phyloP scores from a whole-genome alignment of 805 yeast genomes.

The Saccharomycopsis fibuligera region DNA sequence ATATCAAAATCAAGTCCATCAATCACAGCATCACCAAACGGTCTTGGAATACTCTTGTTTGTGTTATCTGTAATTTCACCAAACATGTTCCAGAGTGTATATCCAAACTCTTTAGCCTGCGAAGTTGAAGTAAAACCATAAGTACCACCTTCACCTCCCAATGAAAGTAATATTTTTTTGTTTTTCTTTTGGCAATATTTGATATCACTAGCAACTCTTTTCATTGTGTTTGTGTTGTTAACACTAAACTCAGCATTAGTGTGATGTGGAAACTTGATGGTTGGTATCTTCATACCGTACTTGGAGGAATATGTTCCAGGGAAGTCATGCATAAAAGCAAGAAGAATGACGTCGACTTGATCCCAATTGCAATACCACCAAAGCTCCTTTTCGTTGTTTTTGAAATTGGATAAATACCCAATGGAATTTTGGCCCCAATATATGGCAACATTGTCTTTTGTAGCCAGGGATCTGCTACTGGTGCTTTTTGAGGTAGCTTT shows the following conservation, averaged over 20 bases:
- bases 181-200: constrained; percentile 52
- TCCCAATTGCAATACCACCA: constrained; percentile 59
- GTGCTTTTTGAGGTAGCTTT: too few species aligned
- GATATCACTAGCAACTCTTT: constrained; percentile 49
- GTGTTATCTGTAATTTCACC: constrained; percentile 28
- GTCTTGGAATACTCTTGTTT: constrained; percentile 22
- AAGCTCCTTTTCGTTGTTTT: constrained; percentile 30
- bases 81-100: constrained; percentile 45
- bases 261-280: constrained; percentile 26
- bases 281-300: constrained; percentile 14
- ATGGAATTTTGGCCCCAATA: constrained; percentile 89
- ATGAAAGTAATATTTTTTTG: constrained; percentile 58
- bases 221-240: constrained; percentile 36
- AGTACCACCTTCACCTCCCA: constrained; percentile 56
- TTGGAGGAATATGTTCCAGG: constrained; percentile 34
- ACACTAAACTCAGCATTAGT: constrained; percentile 36
- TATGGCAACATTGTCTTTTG: constrained; percentile 50
- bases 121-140: constrained; percentile 47
- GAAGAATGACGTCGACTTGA: constrained; percentile 62
- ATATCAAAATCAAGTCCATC: constrained; percentile 95
- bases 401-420: constrained; percentile 42
- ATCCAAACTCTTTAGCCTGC: constrained; percentile 49
- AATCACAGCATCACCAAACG: constrained; percentile 46
- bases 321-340: constrained; percentile 65
- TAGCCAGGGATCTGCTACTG: too few species aligned